Conservation (phyloP, 768 basidiomycete species). For the Coprinopsis sp. region DNA sequence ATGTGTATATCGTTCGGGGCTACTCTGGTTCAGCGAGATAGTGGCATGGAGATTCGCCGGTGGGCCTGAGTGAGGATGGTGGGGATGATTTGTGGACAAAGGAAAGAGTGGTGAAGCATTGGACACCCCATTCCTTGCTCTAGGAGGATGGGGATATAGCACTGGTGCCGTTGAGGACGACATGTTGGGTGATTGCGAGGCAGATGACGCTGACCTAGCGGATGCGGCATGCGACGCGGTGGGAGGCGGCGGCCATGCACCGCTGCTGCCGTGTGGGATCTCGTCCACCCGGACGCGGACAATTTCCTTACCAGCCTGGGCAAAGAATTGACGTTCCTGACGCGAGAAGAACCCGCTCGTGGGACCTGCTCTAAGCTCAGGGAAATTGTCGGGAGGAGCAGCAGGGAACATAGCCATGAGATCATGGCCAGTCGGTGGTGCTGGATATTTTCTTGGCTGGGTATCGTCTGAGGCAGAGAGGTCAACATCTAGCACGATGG, state of each 20-base stretch:
- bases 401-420: conserved; percentile 84
- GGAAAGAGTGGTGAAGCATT: conserved; percentile 27
- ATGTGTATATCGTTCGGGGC: conserved; percentile 38
- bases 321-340: conserved; percentile 79
- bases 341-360: conserved; percentile 71
- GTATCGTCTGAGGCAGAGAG: conserved; percentile 49
- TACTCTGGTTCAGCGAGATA: conserved; percentile 25
- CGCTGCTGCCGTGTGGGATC: conserved; percentile 31
- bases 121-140: conserved; percentile 23
- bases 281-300: conserved; percentile 71
- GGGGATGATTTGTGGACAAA: conserved; percentile 27
- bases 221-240: conserved; percentile 15
- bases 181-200: conserved; percentile 27
- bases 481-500: conserved; percentile 50
- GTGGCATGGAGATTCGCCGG: conserved; percentile 34
- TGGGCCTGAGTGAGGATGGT: conserved; percentile 21
- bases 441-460: conserved; percentile 57
- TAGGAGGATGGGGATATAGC: conserved; percentile 32
- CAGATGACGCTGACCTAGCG: too few species aligned
- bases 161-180: conserved; percentile 26
- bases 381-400: conserved; percentile 53
- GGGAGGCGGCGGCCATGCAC: conserved; percentile 22
- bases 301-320: conserved; percentile 73
- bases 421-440: conserved; percentile 77
- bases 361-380: conserved; percentile 55